Percentiles rank a stretch among this genome's conserved stretches.
phyloP scores from a whole-genome alignment of 2,329 filamentous ascomycete genomes.

The Pseudocercospora crystallina region DNA sequence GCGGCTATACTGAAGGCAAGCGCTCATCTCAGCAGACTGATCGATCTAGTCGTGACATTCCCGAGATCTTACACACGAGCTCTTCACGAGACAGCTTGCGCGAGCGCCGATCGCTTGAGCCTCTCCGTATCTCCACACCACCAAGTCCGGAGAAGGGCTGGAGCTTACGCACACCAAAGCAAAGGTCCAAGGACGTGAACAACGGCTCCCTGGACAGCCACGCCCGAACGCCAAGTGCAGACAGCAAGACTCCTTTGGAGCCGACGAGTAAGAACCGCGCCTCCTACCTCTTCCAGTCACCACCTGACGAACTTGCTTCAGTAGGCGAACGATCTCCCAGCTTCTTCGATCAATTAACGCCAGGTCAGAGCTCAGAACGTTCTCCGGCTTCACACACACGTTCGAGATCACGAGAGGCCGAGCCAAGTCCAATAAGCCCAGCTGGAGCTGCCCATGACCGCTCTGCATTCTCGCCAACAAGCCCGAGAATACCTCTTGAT shows the following conservation, averaged over 20 bases:
- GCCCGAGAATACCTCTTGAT: slow-evolving; percentile 41
- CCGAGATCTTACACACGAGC: slow-evolving; percentile 21
- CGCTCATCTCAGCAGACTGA: slow-evolving; percentile 24
- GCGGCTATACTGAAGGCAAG: slow-evolving; percentile 41
- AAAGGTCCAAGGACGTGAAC: slow-evolving; percentile 17
- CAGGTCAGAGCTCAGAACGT: slow-evolving; percentile 5
- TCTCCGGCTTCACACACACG: slow-evolving; percentile 1
- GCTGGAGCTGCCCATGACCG: slow-evolving; percentile 10
- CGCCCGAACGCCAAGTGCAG: slow-evolving; percentile 25
- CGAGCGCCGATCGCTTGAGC: slow-evolving; percentile 31
- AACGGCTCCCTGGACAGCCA: slow-evolving; percentile 8
- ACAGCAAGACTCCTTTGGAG: slow-evolving; percentile 37
- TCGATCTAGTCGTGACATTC: slow-evolving; percentile 14
- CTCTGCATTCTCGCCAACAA: slow-evolving; percentile 24
- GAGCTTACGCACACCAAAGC: slow-evolving; percentile 23
- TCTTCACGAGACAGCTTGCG: slow-evolving; percentile 31
- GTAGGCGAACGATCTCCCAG: slow-evolving; percentile 5
- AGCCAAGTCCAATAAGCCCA: slow-evolving; percentile 1
- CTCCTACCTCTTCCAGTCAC: slow-evolving; percentile 47
- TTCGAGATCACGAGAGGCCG: slow-evolving; percentile 5
- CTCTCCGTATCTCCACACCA: slow-evolving; percentile 29
- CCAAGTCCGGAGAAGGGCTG: slow-evolving; percentile 15
- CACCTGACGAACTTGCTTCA: slow-evolving; percentile 33
- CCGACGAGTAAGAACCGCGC: slow-evolving; percentile 48
- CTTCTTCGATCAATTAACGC: slow-evolving; percentile 6